Conservation (phyloP, 345 rosid species). For the Salix caprea region DNA sequence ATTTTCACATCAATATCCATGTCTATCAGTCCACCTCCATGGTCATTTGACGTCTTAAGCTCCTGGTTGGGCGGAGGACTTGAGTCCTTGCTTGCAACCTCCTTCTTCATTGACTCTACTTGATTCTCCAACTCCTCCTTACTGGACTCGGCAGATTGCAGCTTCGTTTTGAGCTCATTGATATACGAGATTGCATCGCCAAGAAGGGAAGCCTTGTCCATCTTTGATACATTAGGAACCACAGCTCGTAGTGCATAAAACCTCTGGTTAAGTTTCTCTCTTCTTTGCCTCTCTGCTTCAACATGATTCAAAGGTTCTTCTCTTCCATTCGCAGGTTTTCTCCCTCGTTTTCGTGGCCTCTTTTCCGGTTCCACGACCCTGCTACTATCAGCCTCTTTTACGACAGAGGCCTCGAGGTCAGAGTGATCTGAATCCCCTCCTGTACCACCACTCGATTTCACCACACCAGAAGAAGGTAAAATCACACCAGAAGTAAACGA, state of each 20-base stretch:
- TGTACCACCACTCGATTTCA: constrained; percentile 48
- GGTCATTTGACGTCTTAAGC: constrained; percentile 27
- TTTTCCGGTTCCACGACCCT: constrained; percentile 70
- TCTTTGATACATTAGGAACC: constrained; percentile 91
- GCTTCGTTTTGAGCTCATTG: constrained; percentile 70
- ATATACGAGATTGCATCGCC: constrained; percentile 90
- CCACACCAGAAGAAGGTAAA: constrained; percentile 49
- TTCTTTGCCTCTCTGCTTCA: constrained; percentile 96
- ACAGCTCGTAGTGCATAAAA: constrained; percentile 85
- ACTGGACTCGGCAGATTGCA: constrained; percentile 48
- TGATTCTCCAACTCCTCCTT: constrained; percentile 65
- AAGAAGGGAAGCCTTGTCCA: constrained; percentile 96
- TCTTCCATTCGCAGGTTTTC: constrained; percentile 95
- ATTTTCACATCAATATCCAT: constrained; percentile 86
- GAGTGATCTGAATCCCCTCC: constrained; percentile 87
- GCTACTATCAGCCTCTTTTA: constrained; percentile 59
- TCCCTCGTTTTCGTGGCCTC: constrained; percentile 77
- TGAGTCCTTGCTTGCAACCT: constrained; percentile 32
- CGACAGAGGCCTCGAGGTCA: constrained; percentile 87
- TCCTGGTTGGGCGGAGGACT: constrained; percentile 33
- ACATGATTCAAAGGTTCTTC: constrained; percentile 97
- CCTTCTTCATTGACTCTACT: constrained; percentile 52
- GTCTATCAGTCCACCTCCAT: constrained; percentile 39
- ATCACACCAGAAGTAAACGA: constrained; percentile 74
- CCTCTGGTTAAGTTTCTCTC: constrained; percentile 90